phyloP scores from a whole-genome alignment of 2,329 filamentous ascomycete species.

The Ophiostoma ips region DNA sequence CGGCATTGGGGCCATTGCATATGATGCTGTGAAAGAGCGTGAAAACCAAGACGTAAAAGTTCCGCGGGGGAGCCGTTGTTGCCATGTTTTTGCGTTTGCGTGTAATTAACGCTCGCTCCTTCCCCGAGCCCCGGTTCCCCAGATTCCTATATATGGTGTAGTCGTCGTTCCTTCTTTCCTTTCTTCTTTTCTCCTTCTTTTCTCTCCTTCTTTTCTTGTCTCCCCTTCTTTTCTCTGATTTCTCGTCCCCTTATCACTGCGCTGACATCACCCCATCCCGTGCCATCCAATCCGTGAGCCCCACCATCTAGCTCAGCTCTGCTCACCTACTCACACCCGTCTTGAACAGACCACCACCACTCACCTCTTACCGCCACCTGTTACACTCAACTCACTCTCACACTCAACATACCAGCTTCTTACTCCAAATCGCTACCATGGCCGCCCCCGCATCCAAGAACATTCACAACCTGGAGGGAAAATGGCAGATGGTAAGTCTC shows the following conservation, averaged over 20 bases:
- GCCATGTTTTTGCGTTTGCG: too few relatives aligned
- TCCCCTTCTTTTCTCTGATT: background rate
- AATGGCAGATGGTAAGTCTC: constrained; percentile 48
- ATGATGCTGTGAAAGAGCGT: too few relatives aligned
- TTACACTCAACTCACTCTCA: background rate
- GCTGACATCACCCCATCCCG: background rate
- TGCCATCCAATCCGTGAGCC: background rate
- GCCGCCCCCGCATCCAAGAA: constrained; percentile 56
- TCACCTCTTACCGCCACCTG: too few relatives aligned
- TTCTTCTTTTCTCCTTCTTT: background rate
- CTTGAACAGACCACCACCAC: too few relatives aligned
- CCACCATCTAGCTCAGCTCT: background rate
- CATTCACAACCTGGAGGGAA: constrained; percentile 52
- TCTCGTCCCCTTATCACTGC: background rate
- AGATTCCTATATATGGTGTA: background rate
- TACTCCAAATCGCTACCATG: constrained; percentile 36
- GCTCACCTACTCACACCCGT: too few relatives aligned
- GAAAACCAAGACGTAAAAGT: too few relatives aligned
- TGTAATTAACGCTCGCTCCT: background rate
- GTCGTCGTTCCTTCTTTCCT: background rate
- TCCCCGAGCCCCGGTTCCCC: background rate
- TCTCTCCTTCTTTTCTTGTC: background rate
- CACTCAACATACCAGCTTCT: background rate
- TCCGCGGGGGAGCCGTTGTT: too few relatives aligned
- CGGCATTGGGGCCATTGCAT: too few relatives aligned